Base-by-base conservation (phyloP, 306 rosid species). In the Acacia melanoxylon region DNA sequence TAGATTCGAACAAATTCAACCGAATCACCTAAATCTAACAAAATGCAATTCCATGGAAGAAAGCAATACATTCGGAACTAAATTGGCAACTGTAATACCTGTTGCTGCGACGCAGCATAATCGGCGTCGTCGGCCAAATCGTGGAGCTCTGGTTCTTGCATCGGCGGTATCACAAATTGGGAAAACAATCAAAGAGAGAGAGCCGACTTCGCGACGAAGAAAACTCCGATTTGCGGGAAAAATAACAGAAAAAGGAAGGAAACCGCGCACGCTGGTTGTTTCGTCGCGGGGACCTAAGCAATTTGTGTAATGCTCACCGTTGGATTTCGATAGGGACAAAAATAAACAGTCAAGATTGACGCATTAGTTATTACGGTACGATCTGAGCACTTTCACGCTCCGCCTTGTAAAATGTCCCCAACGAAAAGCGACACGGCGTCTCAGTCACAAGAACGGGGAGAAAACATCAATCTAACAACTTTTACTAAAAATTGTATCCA, bases 41-140 rank as follows among this genome's bases (percentile, higher is more conserved):
- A 52, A 82, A 74, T 49, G 37, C 24, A 58, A 82, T 27, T 63
- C 17, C 77, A 81, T 29, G 56, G 27, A 70, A 75, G 8, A 78
- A 78, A 66, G 22, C 16, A 52, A 72, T 29, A 61, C 49, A 75
- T 73, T 22, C 17, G 22, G 70, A 84, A 76, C 82, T 61, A 72
- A 22, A 69, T 59, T 27, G 22, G 33, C 20, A 61, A 61, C 17
- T 7, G 6, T 9, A 78, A 86, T 87, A 95, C 98, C 81, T 92
- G 94, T 68, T 91, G 94, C 91, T 85, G 96, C 52, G 98, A 93
- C 16, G 97, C 97, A 2, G 93, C 97, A 91, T 95, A 95, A 88
- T 95, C 99, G 68, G 97, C 92, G 83, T 95, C 99, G 90, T 95
- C 99, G 35, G 98, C 89, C 79, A 95, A 89, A 86, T 93, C 98